These are phyloP conservation scores for Trichoderma orchidacearum DNA, from an alignment of 495 filamentous ascomycete genomes.

Conservation along the genomic window DNA sequence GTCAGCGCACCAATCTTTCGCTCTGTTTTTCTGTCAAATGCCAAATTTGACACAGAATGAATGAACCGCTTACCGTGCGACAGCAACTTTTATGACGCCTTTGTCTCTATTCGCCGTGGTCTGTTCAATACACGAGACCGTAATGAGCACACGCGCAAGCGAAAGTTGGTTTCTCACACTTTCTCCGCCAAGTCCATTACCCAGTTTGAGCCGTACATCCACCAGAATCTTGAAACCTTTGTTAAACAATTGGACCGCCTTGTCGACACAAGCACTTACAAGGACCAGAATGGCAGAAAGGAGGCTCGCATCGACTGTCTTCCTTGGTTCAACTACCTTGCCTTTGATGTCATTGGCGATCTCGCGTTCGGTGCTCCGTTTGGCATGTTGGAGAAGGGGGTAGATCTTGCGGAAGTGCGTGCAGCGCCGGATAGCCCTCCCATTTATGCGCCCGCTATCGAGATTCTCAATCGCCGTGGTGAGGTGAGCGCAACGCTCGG, in stretches of 20 bases:
- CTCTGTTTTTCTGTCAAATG: not conserved
- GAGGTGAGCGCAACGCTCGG: constrained; percentile 55
- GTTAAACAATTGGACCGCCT: constrained; percentile 59
- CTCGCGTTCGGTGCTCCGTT: constrained; percentile 45
- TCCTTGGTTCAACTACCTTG: constrained; percentile 89
- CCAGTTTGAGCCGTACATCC: constrained; percentile 86
- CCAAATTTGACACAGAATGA: not conserved
- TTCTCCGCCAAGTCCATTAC: constrained; percentile 71
- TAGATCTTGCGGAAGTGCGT: constrained; percentile 42
- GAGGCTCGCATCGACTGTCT: constrained; percentile 56
- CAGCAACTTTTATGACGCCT: constrained; percentile 75
- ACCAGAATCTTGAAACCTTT: constrained; percentile 62
- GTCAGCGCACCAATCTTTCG: not conserved
- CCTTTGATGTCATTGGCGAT: constrained; percentile 86
- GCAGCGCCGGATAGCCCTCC: constrained; percentile 35
- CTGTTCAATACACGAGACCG: constrained; percentile 86
- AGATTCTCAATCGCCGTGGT: constrained; percentile 56
- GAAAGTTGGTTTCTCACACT: constrained; percentile 78
- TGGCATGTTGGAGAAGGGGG: constrained; percentile 47
- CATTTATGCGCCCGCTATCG: constrained; percentile 50
- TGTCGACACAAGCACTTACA: constrained; percentile 11
- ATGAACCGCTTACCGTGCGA: too few species aligned
- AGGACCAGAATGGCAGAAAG: not conserved
- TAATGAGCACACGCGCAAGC: constrained; percentile 73
- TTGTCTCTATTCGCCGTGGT: constrained; percentile 74